phyloP scores from a whole-genome alignment of 2,329 filamentous ascomycete species.

The Aspergillus pseudoglaucus region DNA sequence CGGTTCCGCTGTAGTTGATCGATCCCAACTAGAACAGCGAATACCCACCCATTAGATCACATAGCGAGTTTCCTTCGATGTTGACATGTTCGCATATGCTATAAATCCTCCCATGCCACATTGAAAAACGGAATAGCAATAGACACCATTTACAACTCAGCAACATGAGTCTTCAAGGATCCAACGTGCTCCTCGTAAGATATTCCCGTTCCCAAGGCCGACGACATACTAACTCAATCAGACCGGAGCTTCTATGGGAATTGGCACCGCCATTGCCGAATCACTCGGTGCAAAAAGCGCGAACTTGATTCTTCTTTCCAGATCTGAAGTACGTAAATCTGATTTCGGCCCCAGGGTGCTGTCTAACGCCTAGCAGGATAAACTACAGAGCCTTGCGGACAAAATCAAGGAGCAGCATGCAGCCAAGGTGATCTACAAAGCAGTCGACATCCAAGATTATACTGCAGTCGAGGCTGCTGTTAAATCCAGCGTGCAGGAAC shows the following conservation, averaged over 20 bases:
- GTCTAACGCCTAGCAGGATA: slow-evolving; percentile 8
- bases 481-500: slow-evolving; percentile 21
- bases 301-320: slow-evolving; percentile 39
- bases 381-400: slow-evolving; percentile 6
- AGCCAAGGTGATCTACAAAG: slow-evolving; percentile 7
- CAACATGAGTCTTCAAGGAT: neutral
- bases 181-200: neutral
- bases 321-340: slow-evolving; percentile 29
- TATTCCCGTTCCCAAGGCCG: neutral
- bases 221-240: neutral
- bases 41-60: too few species aligned
- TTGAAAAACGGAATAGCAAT: too few species aligned
- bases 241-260: slow-evolving; percentile 44
- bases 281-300: slow-evolving; percentile 34
- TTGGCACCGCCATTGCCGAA: slow-evolving; percentile 40
- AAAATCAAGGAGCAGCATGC: neutral
- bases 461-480: slow-evolving; percentile 22
- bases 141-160: too few species aligned
- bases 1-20: too few species aligned
- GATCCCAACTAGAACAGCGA: too few species aligned
- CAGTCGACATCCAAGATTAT: slow-evolving; percentile 15
- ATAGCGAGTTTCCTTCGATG: too few species aligned
- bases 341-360: too few species aligned
- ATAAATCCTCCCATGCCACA: too few species aligned
- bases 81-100: too few species aligned